Base-by-base conservation (phyloP, 495 filamentous ascomycete genomes). In the Alectoria sarmentosa region DNA sequence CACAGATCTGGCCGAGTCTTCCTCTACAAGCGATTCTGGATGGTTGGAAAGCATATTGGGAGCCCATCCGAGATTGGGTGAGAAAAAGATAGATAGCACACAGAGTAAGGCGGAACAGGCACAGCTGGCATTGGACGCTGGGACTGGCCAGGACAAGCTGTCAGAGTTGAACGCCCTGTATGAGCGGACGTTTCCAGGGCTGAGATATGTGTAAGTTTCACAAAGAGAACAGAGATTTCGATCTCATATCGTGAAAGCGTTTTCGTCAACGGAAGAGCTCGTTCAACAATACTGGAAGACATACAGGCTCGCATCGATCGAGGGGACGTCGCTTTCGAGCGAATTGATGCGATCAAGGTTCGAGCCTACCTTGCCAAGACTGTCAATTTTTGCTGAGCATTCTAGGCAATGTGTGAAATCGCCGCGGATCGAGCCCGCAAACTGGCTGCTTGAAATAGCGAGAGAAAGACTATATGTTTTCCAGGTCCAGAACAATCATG, bases 51-150 rank as follows among this genome's bases (percentile, higher is more conserved):
- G 79, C 30, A 94, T 97, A 65, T 78, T 97, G 23, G 87, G 83
- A n/a, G 86, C 89, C 54, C 94, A 98, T 75, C 94, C 94, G 9
- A 83, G 94, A 5, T 79, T 98, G 64, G 94, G 94, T 37, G 88
- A 83, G 70, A 86, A 85, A 75, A 89, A 88, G 68, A 83, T 86
- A 19, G 86, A 89, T 38, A 94, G 90, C 70, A 87, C 84, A 63
- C 80, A 90, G 73, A 92, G 88, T 68, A 77, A 78, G 64, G 82
- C 79, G 38, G 94, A 98, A 78, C 94, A 98, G 76, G 86, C 85
- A 44, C 84, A 89, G 68, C 73, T 96, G 67, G 79, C 86, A 44
- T 70, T 70, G 1, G 82, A 73, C 4, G 73, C 74, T 58, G 74
- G 76, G 64, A 79, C 77, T 39, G 84, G 86, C 69, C 84, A 77